Evolutionary conservation across 352 stramenopile species (phyloP).

Genomic region (Phytopythium cucurbitacearum): DNA sequence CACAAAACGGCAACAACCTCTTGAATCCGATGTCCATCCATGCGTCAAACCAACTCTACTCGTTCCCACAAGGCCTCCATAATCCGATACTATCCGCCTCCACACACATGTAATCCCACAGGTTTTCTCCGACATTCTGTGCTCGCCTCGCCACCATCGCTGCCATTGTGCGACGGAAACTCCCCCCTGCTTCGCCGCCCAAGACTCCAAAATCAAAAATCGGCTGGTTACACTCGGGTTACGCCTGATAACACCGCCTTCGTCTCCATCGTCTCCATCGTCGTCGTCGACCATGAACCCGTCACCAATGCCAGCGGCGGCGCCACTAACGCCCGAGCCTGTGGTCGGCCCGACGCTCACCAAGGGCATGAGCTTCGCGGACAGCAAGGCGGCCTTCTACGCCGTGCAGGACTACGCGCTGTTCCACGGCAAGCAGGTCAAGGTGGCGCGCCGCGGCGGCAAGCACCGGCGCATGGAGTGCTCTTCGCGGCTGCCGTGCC

Average conservation of each 20-base stretch:
- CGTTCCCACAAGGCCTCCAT: too few species aligned
- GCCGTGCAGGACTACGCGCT: conserved; percentile 63
- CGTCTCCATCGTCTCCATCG: not conserved
- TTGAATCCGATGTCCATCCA: too few species aligned
- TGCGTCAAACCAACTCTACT: too few species aligned
- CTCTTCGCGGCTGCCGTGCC: conserved; percentile 25
- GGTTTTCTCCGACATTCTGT: too few species aligned
- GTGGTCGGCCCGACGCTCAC: conserved; percentile 18
- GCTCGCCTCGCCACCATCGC: too few species aligned
- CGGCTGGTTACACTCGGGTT: too few species aligned
- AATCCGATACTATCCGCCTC: too few species aligned
- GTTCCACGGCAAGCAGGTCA: conserved; percentile 50
- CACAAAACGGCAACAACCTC: too few species aligned
- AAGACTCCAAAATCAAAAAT: too few species aligned
- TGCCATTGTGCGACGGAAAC: too few species aligned
- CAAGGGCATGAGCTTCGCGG: conserved; percentile 40
- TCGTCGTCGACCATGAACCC: not conserved
- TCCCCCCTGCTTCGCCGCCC: too few species aligned
- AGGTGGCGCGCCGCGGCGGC: conserved; percentile 45
- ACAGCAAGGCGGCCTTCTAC: conserved; percentile 45
- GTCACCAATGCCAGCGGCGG: not conserved
- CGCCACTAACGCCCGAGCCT: not conserved
- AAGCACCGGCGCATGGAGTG: conserved; percentile 60
- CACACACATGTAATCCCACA: too few species aligned
- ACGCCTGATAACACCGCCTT: conserved; percentile 4